Percentiles rank a stretch among this genome's conserved stretches.
These are phyloP conservation scores for Tricholoma sp. DNA, from an alignment of 768 basidiomycete genomes.

Conservation along the genomic window DNA sequence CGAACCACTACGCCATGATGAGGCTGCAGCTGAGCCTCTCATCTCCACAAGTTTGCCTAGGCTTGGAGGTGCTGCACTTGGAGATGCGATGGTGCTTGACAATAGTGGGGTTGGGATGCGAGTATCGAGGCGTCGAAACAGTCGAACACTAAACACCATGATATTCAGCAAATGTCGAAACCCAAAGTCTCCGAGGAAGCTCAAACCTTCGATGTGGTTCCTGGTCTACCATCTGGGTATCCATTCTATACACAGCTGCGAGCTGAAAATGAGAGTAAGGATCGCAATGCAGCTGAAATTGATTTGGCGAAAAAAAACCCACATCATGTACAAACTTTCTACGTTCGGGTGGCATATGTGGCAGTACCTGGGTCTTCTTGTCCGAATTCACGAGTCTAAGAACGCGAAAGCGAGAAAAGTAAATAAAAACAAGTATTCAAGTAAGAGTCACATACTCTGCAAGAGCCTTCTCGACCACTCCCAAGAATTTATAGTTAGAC, in stretches of 20 bases:
- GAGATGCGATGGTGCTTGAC: slow-evolving; percentile 37
- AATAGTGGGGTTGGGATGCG: slow-evolving; percentile 70
- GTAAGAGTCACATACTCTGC: slow-evolving; percentile 53
- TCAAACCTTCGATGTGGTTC: slow-evolving; percentile 73
- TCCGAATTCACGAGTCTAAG: slow-evolving; percentile 64
- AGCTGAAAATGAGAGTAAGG: slow-evolving; percentile 38
- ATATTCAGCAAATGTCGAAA: background rate
- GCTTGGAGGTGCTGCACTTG: slow-evolving; percentile 26
- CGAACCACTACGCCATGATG: slow-evolving; percentile 18
- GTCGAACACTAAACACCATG: slow-evolving; percentile 49
- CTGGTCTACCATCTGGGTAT: slow-evolving; percentile 83
- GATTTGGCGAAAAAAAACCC: slow-evolving; percentile 22
- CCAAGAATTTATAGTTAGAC: slow-evolving; percentile 60
- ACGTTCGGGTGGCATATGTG: slow-evolving; percentile 74
- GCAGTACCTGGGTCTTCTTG: slow-evolving; percentile 66
- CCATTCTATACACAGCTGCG: slow-evolving; percentile 75
- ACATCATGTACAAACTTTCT: slow-evolving; percentile 82
- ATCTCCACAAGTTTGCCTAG: slow-evolving; percentile 62
- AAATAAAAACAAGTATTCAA: slow-evolving; percentile 13
- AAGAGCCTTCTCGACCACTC: slow-evolving; percentile 75
- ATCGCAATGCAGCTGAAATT: background rate
- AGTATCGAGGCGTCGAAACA: slow-evolving; percentile 78
- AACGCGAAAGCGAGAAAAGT: slow-evolving; percentile 1
- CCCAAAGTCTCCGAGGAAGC: background rate
- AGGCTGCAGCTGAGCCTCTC: slow-evolving; percentile 22